phyloP scores from a whole-genome alignment of 306 rosid species.

The Cucurbita argyrosperma region DNA sequence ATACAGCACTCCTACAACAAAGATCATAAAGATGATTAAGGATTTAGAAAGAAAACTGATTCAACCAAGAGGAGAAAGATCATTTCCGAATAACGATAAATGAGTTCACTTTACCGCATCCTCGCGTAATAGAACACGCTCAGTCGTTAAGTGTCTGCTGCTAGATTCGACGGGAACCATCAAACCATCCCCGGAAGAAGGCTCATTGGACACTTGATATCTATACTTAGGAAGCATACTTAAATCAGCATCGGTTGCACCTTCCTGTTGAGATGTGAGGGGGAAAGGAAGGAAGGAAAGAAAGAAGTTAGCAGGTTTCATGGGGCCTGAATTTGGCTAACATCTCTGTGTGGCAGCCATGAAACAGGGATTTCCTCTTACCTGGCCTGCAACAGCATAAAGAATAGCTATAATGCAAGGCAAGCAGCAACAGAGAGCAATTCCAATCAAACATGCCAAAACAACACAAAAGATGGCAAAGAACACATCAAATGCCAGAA shows the following conservation, averaged over 20 bases:
- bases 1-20: conserved; percentile 79
- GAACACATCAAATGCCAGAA: conserved; percentile 91
- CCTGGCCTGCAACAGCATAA: conserved; percentile 94
- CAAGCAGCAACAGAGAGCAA: conserved; percentile 97
- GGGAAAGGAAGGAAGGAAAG: too few relatives aligned
- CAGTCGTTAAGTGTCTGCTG: conserved; percentile 51
- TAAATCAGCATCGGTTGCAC: conserved; percentile 94
- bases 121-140: conserved; percentile 52
- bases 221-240: conserved; percentile 55
- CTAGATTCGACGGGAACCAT: conserved; percentile 68
- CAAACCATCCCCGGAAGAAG: conserved; percentile 60
- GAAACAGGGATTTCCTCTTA: conserved; percentile 20
- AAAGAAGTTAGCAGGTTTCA: neutral
- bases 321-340: neutral
- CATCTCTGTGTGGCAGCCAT: neutral
- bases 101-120: conserved; percentile 56
- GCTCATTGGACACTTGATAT: conserved; percentile 30
- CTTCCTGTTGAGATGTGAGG: conserved; percentile 41
- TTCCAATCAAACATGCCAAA: conserved; percentile 91
- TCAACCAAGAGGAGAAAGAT: neutral
- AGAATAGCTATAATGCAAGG: conserved; percentile 97
- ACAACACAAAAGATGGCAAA: conserved; percentile 96
- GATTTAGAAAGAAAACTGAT: neutral
- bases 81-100: neutral
- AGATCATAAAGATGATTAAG: neutral